Base-by-base conservation (phyloP, 2,329 filamentous ascomycete species). In the Talaromyces verruculosus region DNA sequence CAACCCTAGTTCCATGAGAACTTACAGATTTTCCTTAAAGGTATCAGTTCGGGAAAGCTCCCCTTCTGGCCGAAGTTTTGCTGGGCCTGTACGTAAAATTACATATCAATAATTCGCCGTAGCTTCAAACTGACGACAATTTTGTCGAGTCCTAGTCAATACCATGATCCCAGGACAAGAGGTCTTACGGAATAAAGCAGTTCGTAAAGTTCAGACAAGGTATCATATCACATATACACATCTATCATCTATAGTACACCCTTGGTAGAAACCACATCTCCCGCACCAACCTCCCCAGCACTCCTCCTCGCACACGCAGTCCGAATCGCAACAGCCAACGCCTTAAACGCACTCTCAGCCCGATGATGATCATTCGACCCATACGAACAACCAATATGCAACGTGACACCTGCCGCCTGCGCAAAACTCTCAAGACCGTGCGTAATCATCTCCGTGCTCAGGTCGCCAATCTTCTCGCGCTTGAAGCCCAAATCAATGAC, bases 261-360 rank as follows among this genome's bases (percentile, higher is more conserved):
- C 86, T 98, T 98, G 8, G 94, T 98, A 82, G 93, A 97, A 63
- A 93, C 91, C 30, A 98, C 89, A 84, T 99, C 95, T 2, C 92
- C 93, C 80, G 96, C 93, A 76, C 90, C 92, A 57, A 89, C 87
- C 58, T 97, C 89, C 11, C 92, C 92, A 49, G 87, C 86, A 37
- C 94, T 88, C 71, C 87, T 85, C 71, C 88, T 85, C 61, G 86
- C 85, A 59, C 89, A 94, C 10, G 95, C 95, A 78, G 86, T 86
- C 72, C 90, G 85, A 64, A 96, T 85, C 7, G 95, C 95, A 53
- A 97, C 88, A 0, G 95, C 95, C 71, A 98, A 80, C 57, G 95
- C 95, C 86, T 99, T 99, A 81, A 99, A 97, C 17, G 94, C 95
- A 77, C 91, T 95, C 86, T 98, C 95, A 10, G 95, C 93, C 66